These are phyloP conservation scores for Chlorella sp. DNA, from an alignment of 139 green algal species.

Conservation along the genomic window DNA sequence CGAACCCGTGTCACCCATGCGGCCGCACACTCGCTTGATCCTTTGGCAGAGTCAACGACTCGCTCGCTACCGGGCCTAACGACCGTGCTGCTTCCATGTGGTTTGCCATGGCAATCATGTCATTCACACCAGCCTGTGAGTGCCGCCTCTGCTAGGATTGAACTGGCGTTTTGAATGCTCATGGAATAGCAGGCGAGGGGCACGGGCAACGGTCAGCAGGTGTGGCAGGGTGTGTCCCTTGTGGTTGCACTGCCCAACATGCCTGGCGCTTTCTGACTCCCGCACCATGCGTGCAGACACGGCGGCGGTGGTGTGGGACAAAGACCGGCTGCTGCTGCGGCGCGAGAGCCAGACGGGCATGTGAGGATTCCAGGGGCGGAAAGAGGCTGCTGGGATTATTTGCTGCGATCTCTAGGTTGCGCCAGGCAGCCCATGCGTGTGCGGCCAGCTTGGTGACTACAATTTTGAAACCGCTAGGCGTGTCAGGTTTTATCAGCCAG, in stretches of 20 bases:
- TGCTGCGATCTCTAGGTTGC: background rate
- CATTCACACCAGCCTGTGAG: slow-evolving; percentile 53
- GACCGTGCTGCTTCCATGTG: slow-evolving; percentile 47
- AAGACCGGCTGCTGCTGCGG: slow-evolving; percentile 57
- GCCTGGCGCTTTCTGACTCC: background rate
- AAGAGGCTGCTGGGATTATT: no score
- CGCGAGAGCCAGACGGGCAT: slow-evolving; percentile 36
- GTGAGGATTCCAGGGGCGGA: no score
- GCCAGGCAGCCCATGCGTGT: background rate
- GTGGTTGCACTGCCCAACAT: no score
- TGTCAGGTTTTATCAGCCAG: no score
- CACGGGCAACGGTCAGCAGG: no score
- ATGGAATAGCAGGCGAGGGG: no score
- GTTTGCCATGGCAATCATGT: slow-evolving; percentile 44
- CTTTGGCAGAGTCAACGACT: slow-evolving; percentile 30
- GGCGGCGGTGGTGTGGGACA: slow-evolving; percentile 47
- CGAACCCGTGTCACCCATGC: background rate
- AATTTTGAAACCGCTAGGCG: background rate
- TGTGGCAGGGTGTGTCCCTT: no score
- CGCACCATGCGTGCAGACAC: background rate
- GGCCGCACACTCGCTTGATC: background rate
- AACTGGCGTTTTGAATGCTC: background rate
- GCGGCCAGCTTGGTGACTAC: background rate
- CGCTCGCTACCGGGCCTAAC: slow-evolving; percentile 32
- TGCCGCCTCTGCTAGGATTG: background rate